A percentile compares a stretch with the other conserved stretches of the same genome.
phyloP scores from a whole-genome alignment of 129 eudicot genomes.

The Saussurea involucrata region DNA sequence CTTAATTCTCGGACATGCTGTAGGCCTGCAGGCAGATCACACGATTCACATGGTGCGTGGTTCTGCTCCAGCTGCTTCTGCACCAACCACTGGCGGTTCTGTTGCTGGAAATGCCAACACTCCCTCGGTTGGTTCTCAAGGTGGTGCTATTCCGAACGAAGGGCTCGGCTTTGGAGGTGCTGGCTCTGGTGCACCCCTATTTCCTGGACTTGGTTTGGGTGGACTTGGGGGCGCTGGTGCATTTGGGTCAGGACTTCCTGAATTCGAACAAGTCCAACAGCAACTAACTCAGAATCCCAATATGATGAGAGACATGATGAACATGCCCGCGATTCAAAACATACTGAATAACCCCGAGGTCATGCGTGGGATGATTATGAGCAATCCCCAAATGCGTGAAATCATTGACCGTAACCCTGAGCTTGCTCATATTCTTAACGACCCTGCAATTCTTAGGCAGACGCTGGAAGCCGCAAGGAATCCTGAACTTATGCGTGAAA shows the following conservation, averaged over 20 bases:
- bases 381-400: slow-evolving; percentile 95
- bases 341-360: slow-evolving; percentile 70
- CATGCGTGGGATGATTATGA: slow-evolving; percentile 80
- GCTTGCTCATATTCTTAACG: slow-evolving; percentile 78
- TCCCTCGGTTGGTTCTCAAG: slow-evolving; percentile 38
- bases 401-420: slow-evolving; percentile 74
- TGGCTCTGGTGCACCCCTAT: slow-evolving; percentile 58
- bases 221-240: slow-evolving; percentile 55
- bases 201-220: slow-evolving; percentile 69
- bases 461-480: slow-evolving; percentile 92
- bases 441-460: slow-evolving; percentile 71
- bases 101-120: slow-evolving; percentile 38
- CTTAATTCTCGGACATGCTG: slow-evolving; percentile 11
- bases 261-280: slow-evolving; percentile 87
- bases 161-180: slow-evolving; percentile 51
- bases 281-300: slow-evolving; percentile 87
- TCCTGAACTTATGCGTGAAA: slow-evolving; percentile 98
- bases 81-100: slow-evolving; percentile 44
- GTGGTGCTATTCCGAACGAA: slow-evolving; percentile 32
- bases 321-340: slow-evolving; percentile 80
- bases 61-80: slow-evolving; percentile 48
- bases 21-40: slow-evolving; percentile 91
- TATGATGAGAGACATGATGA: slow-evolving; percentile 91
- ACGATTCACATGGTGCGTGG: slow-evolving; percentile 95
- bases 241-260: slow-evolving; percentile 85